A percentile compares a stretch with the other conserved stretches of the same genome.
Conservation (phyloP, 2,329 filamentous ascomycete species). For the Thielaviopsis ethacetica region DNA sequence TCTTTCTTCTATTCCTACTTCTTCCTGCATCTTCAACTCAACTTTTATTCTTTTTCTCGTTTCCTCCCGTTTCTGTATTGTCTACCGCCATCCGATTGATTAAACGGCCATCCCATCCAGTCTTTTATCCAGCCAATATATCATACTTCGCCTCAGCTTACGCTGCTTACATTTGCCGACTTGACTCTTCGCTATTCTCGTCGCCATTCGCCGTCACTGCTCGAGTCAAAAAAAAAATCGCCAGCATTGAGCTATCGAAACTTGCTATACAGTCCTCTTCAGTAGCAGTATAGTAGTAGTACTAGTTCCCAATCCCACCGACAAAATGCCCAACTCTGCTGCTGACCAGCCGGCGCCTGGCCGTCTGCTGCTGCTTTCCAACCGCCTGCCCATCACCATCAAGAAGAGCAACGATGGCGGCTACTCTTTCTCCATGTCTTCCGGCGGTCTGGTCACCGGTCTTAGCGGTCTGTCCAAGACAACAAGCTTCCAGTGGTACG, state of each 20-base stretch:
- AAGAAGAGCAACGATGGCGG: conserved; percentile 82
- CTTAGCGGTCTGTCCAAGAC: conserved; percentile 82
- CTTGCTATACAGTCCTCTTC: no score
- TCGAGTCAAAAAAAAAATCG: no score
- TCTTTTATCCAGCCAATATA: no score
- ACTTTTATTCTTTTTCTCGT: background rate
- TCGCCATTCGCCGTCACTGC: no score
- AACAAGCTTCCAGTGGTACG: conserved; percentile 95
- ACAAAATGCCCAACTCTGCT: conserved; percentile 22
- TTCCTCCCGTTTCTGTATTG: background rate
- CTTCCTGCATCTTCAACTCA: background rate
- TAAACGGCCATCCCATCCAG: background rate
- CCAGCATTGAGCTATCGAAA: background rate
- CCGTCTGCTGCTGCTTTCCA: conserved; percentile 72
- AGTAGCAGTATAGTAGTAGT: no score
- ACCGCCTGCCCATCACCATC: conserved; percentile 90
- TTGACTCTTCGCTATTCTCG: no score
- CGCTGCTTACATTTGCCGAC: no score
- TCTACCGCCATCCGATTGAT: no score
- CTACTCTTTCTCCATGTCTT: conserved; percentile 93
- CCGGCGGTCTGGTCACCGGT: conserved; percentile 85
- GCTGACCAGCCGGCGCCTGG: conserved; percentile 23
- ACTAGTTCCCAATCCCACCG: background rate
- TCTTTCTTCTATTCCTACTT: background rate
- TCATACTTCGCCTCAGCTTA: no score